Base-by-base conservation (phyloP, 352 stramenopile genomes). In the Sclerospora graminicola region DNA sequence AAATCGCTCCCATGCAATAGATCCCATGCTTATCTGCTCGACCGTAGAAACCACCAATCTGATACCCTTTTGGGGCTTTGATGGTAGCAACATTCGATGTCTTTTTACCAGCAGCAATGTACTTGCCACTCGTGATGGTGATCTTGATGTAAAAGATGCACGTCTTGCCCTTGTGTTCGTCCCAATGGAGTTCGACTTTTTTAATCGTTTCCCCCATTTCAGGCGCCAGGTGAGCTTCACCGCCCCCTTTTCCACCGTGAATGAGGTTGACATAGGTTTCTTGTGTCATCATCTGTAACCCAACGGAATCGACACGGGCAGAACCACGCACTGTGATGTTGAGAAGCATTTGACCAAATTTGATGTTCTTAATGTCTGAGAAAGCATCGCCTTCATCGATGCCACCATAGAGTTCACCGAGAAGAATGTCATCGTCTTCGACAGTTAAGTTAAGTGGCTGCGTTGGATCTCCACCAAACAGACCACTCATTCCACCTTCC, bases 361-460 rank as follows among this genome's bases (percentile, higher is more conserved):
- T 60, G 27, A 64, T 41, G 23, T 51, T 54, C 28, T 51, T 45
- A 5, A 64, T 54, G 28, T 64, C 55, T 1, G 55, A 64, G 28
- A 60, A 64, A 0, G 55, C 50, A 13, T 36, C 16, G 7, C 55
- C 55, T 24, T 57, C 41, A 7, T 64, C 44, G 29, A 10, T 19
- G 5, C 50, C 40, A 10, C 55, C 55, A 28, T 53, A 60, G 7
- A 60, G 5, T 21, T 44, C 5, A 14, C 55, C 26, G 1, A 60
- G 27, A 3, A 47, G 0, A 30, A 64, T 57, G 11, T 64, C 32
- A 3, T 40, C 36, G 10, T 64, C 55, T 1, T 60, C 9, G 2
- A 60, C 15, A 4, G 50, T 60, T 5, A 51, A 51, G 55, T 64
- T 60, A 40, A 55, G 40, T 13, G 34, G 34, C 29, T 16, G 5